These are phyloP conservation scores for Phytophthora vignae DNA, from an alignment of 352 stramenopile species.

Conservation along the genomic window DNA sequence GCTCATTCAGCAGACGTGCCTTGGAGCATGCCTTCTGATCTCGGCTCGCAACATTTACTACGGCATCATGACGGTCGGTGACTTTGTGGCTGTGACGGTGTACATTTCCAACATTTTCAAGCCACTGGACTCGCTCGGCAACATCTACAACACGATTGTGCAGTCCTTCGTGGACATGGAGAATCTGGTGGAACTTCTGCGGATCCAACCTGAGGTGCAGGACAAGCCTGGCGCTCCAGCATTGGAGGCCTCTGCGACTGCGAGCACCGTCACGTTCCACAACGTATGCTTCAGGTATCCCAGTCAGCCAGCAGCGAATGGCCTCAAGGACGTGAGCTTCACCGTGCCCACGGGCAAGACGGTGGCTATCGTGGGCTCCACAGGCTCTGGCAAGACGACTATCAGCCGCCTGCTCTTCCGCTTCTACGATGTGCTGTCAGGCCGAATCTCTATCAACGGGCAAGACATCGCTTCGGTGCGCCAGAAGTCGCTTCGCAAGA, in stretches of 20 bases:
- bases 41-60: constrained; percentile 57
- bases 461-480: constrained; percentile 89
- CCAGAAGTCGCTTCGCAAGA: constrained; percentile 89
- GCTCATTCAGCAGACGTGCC: constrained; percentile 90
- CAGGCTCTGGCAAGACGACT: constrained; percentile 94
- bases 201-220: constrained; percentile 92
- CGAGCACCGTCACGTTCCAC: constrained; percentile 90
- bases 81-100: constrained; percentile 96
- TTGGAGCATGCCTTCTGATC: constrained; percentile 82
- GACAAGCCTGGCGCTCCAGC: constrained; percentile 83
- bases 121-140: constrained; percentile 96
- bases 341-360: constrained; percentile 82
- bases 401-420: constrained; percentile 95
- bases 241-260: constrained; percentile 47
- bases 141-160: constrained; percentile 97
- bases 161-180: constrained; percentile 97
- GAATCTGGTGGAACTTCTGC: constrained; percentile 96
- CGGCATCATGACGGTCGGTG: constrained; percentile 86
- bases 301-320: constrained; percentile 83
- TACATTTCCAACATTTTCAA: constrained; percentile 97
- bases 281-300: constrained; percentile 94
- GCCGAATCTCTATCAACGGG: constrained; percentile 87
- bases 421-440: constrained; percentile 94
- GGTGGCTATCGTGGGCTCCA: constrained; percentile 94
- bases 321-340: constrained; percentile 88